Evolutionary conservation across 495 filamentous ascomycete genomes (phyloP).

Genomic region (Achaetomiella virescens): DNA sequence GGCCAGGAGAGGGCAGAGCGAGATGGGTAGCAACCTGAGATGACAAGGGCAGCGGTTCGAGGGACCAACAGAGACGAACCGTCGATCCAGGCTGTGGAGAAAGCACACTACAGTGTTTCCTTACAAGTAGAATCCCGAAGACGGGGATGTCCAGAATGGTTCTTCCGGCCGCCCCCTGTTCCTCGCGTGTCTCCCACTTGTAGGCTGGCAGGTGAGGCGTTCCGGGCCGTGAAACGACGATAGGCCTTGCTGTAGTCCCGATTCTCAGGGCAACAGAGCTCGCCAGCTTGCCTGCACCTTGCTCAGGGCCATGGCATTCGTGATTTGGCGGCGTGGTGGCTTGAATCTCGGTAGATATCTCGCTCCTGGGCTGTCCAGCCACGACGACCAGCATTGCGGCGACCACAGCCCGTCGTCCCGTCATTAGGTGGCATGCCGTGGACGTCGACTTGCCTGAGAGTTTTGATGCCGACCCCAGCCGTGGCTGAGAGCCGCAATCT

Average conservation of each 20-base stretch:
- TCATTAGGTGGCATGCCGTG: conserved; percentile 6
- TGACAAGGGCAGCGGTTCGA: conserved; percentile 11
- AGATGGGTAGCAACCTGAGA: conserved; percentile 5
- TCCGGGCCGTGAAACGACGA: conserved; percentile 8
- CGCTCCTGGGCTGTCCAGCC: not conserved
- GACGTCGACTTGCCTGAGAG: conserved; percentile 3
- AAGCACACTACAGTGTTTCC: conserved; percentile 6
- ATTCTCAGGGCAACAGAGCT: conserved; percentile 7
- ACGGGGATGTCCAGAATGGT: conserved; percentile 22
- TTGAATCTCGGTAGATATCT: not conserved
- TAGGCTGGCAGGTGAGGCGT: not conserved
- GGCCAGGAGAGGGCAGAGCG: conserved; percentile 6
- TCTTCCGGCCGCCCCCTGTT: conserved; percentile 15
- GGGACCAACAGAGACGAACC: not conserved
- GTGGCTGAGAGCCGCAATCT: conserved; percentile 14
- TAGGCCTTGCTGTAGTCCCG: not conserved
- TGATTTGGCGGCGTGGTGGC: conserved; percentile 21
- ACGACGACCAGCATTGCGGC: conserved; percentile 9
- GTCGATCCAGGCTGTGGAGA: conserved; percentile 4
- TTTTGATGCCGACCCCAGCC: conserved; percentile 22
- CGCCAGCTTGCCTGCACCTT: not conserved
- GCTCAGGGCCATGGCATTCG: conserved; percentile 19
- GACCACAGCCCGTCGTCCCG: conserved; percentile 11
- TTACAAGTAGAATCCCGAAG: too few species aligned
- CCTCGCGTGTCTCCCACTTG: not conserved